Base-by-base conservation (phyloP, 805 yeast species). In the Metschnikowia cubensis region DNA sequence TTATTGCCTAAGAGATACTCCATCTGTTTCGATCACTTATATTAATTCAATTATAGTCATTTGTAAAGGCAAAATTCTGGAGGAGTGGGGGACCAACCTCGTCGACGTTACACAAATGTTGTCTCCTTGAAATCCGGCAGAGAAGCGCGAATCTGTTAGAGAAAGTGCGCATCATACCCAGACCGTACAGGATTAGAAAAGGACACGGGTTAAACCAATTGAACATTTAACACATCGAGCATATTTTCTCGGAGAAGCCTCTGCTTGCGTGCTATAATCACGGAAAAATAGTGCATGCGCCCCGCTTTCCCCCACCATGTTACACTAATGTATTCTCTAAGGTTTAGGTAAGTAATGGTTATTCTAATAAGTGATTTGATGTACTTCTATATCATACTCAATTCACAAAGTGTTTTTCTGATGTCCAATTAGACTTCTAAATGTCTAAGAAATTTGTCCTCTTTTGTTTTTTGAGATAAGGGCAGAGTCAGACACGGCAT, bases 301-400 rank as follows among this genome's bases (percentile, higher is more conserved):
- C 46, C 38, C 46, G 32, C 46, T 33, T 34, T 22, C 46, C 38
- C 44, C 38, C 44, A 18, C 33, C 42, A 11, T 8, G n/a, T 10
- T 15, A 25, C 22, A 18, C 7, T 18, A 11, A 36, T 11, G 21
- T 18, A 7, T 35, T 17, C 17, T 4, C 25, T 18, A 20, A 7
- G 2, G 39, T 6, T 35, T 18, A 10, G 13, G 13, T 14, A 18
- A 36, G 39, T 36, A 36, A 5, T 11, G 20, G n/a, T 36, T 6
- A 20, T 2, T 36, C 15, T 20, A 11, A 15, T 18, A 21, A 14
- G 14, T 15, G 6, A 15, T 2, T 22, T 22, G 6, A 15, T 2
- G 7, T 22, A 2, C 10, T 22, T 22, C 29, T 22, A 18, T 22
- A 22, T 22, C 29, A 22, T 7, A 22, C 29, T 1, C 11, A 7